Evolutionary conservation across 768 basidiomycete species (phyloP), one percentile per base, ranked within the genome.

Genomic region (Coprinopsis marcescibilis): DNA sequence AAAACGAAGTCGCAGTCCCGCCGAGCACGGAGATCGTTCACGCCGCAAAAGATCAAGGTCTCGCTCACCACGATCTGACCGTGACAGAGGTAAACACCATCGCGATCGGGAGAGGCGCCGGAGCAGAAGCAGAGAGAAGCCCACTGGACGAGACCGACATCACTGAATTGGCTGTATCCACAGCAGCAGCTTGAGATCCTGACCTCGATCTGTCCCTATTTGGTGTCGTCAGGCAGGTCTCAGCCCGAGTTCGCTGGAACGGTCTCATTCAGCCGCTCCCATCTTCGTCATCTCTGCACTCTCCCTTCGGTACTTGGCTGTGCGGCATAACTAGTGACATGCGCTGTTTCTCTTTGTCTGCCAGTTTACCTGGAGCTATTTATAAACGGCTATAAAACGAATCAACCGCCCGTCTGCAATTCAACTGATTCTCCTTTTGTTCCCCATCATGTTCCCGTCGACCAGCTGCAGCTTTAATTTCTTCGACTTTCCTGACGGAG

Each of bases 1-100:
- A 36, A 76, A 75, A 53, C 72, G 75, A 21, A 80, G 77, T 50
- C 65, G 75, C 41, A 81, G 80, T 50, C 68, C 69, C 20, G 73
- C 78, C 24, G 59, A 66, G 42, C 60, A 67, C 19, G 53, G 41
- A 49, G 40, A 23, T 23, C 15, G 20, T 10, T 23, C 45, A 6
- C 48, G 48, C 17, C 29, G 42, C 12, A 49, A 47, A 21, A 38
- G 49, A 34, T 45, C 53, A 44, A 68, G 70, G 15, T 70, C 69
- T 5, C 60, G 62, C 41, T 70, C 71, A 8, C 74, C 69, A 17
- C 55, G 59, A 44, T 56, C 43, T 43, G 58, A 43, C 52, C 45
- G 48, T 48, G 61, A 66, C 50, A 19, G 56, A 49, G 53, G 62
- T 45, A n/a, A n/a, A n/a, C 41, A 50, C 42, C 44, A 64, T 43